Percentiles rank a stretch among this genome's conserved stretches.
Conservation (phyloP, 208 protist species). For the Leishmania amazonensis region DNA sequence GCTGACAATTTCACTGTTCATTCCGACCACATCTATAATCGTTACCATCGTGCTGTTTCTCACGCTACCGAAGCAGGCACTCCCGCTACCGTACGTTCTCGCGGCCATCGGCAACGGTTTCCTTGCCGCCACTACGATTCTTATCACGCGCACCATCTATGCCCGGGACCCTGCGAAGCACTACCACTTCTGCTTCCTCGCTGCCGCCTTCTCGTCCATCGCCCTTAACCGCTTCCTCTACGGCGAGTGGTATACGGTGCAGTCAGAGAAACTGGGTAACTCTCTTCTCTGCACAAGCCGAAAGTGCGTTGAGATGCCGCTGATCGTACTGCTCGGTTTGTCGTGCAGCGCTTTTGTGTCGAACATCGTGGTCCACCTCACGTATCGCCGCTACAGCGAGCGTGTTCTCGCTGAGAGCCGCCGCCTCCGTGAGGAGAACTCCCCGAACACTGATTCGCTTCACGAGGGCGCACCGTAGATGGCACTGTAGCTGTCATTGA, state of each 20-base stretch:
- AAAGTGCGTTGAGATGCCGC: slow-evolving; percentile 48
- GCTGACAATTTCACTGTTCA: slow-evolving; percentile 42
- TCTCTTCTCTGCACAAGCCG: slow-evolving; percentile 35
- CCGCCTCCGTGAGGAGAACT: slow-evolving; percentile 31
- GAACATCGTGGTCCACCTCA: slow-evolving; percentile 44
- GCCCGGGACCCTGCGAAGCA: slow-evolving; percentile 56
- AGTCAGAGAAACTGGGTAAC: slow-evolving; percentile 43
- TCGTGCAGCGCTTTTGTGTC: slow-evolving; percentile 41
- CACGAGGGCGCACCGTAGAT: background rate
- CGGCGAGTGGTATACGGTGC: slow-evolving; percentile 53
- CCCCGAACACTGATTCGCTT: background rate
- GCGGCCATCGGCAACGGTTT: slow-evolving; percentile 54
- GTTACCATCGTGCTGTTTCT: slow-evolving; percentile 43
- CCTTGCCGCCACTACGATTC: slow-evolving; percentile 40
- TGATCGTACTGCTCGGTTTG: slow-evolving; percentile 50
- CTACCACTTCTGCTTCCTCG: slow-evolving; percentile 53
- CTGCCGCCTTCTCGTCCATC: slow-evolving; percentile 34
- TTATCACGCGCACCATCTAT: slow-evolving; percentile 58
- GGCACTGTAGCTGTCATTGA: background rate
- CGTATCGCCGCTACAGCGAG: slow-evolving; percentile 40
- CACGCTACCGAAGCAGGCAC: slow-evolving; percentile 20
- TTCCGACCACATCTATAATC: slow-evolving; percentile 43
- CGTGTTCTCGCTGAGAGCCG: slow-evolving; percentile 46
- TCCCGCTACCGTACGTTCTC: slow-evolving; percentile 44
- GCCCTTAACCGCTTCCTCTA: slow-evolving; percentile 60